Base-by-base conservation (phyloP, 805 yeast genomes). In the Kuraishia floccosa region DNA sequence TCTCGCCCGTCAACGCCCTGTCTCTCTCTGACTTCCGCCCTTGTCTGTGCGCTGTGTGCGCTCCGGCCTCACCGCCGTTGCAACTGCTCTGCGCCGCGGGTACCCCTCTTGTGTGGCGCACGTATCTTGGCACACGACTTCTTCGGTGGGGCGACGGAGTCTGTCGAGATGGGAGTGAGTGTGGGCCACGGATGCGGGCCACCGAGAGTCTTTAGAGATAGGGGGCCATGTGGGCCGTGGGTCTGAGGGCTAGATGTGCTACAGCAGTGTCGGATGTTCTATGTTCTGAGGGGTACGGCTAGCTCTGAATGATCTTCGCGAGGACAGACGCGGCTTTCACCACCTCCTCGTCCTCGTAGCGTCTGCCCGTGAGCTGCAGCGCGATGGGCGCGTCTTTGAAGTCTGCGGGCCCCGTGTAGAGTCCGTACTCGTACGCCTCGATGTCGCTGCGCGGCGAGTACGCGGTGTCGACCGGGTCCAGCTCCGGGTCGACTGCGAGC, bases 401-500 rank as follows among this genome's bases (percentile, higher is more conserved):
- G 26, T 40, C 42, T 16, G 39, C 37, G 3, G 76, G 72, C 29
- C 50, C 56, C 21, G 49, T 44, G 44, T 63, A 64, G 30, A 43
- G 44, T 7, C 41, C 43, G 24, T 49, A 49, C 39, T 60, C 68
- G 35, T 61, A 47, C 38, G 54, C 43, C 36, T 68, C 75, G 37
- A 59, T 40, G 5, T 48, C 51, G 34, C 55, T 55, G 50, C 72
- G 55, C 37, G 52, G 57, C 26, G 43, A 33, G 41, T 56, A 56
- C n/a, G 37, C 28, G n/a, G 26, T 19, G 24, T 39, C 49, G 24
- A 58, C 69, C 25, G 49, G 41, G 43, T 74, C 81, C 13, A 63
- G 33, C 5, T 38, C 36, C 19, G 76, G 70, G 42, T 73, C 79
- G 43, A 62, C 75, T 42, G 50, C 58, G 35, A 72, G 50, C 4